phyloP scores from a whole-genome alignment of 192 early-diverging fungal species.

The Cladochytrium replicatum region DNA sequence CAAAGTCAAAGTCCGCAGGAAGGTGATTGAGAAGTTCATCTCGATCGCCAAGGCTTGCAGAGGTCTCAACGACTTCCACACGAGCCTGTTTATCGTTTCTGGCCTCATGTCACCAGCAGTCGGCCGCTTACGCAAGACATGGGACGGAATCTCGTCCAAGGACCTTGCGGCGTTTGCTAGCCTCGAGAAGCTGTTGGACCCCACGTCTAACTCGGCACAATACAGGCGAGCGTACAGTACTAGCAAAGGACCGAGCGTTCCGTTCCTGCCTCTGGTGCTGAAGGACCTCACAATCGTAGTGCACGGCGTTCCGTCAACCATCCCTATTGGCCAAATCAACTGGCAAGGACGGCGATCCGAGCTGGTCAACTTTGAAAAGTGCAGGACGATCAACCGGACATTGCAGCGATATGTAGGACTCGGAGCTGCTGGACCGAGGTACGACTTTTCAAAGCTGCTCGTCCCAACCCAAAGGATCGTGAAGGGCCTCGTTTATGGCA shows the following conservation, averaged over 20 bases:
- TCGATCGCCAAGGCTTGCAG: slow-evolving; percentile 29
- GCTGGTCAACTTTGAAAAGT: no score
- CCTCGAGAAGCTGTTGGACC: slow-evolving; percentile 40
- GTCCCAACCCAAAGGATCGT: no score
- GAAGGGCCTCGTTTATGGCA: no score
- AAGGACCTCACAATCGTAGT: slow-evolving; percentile 52
- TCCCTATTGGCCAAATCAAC: no score
- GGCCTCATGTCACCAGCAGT: slow-evolving; percentile 36
- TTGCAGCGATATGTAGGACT: no score
- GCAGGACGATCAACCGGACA: no score
- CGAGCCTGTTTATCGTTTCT: slow-evolving; percentile 39
- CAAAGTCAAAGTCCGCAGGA: slow-evolving; percentile 28
- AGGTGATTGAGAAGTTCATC: slow-evolving; percentile 49
- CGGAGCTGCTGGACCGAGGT: no score
- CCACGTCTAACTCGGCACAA: slow-evolving; percentile 39
- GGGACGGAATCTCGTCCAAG: slow-evolving; percentile 30
- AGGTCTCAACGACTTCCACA: slow-evolving; percentile 43
- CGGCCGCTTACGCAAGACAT: slow-evolving; percentile 27
- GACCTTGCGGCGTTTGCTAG: slow-evolving; percentile 28
- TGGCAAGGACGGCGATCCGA: no score
- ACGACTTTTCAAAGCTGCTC: no score
- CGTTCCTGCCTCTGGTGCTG: slow-evolving; percentile 49
- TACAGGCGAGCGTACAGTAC: slow-evolving; percentile 40
- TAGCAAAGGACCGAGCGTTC: slow-evolving; percentile 23
- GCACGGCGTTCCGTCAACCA: slow-evolving; percentile 41